A percentile compares a stretch with the other conserved stretches of the same genome.
phyloP scores from a whole-genome alignment of 1,284 basidiomycete genomes.

The Papiliotrema fonsecae region DNA sequence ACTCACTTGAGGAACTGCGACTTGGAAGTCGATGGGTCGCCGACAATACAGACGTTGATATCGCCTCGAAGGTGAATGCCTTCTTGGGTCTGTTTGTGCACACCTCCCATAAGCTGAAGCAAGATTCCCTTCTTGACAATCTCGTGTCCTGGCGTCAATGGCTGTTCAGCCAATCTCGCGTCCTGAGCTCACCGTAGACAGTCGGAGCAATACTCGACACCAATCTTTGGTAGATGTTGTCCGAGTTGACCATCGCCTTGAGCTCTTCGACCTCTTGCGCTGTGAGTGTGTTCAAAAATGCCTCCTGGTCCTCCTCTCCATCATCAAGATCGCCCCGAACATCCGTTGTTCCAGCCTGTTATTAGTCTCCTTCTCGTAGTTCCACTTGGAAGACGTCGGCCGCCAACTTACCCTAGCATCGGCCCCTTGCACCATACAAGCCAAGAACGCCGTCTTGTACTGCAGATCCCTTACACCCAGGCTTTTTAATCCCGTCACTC shows the following conservation, averaged over 20 bases:
- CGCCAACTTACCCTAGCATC: slow-evolving; percentile 66
- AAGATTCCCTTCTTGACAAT: slow-evolving; percentile 97
- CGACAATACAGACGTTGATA: slow-evolving; percentile 97
- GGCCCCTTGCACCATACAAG: slow-evolving; percentile 92
- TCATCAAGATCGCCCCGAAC: slow-evolving; percentile 80
- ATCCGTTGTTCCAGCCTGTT: slow-evolving; percentile 66
- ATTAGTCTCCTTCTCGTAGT: slow-evolving; percentile 3
- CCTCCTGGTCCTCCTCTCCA: slow-evolving; percentile 65
- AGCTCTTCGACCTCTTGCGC: slow-evolving; percentile 94
- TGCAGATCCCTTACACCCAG: slow-evolving; percentile 92
- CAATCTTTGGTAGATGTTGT: slow-evolving; percentile 89
- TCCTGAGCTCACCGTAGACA: slow-evolving; percentile 64
- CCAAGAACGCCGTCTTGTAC: slow-evolving; percentile 98
- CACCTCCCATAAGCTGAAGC: slow-evolving; percentile 98
- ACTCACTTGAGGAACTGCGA: slow-evolving; percentile 96
- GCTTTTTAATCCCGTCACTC: slow-evolving; percentile 90
- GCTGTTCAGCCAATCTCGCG: background rate
- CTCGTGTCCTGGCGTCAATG: slow-evolving; percentile 61
- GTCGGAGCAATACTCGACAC: slow-evolving; percentile 96
- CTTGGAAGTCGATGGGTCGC: slow-evolving; percentile 94
- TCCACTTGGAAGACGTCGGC: background rate
- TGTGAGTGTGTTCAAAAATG: slow-evolving; percentile 82
- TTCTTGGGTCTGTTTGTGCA: slow-evolving; percentile 93
- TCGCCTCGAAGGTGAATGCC: slow-evolving; percentile 97
- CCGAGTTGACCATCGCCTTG: slow-evolving; percentile 83